These are phyloP conservation scores for Malus orientalis DNA, from an alignment of 306 rosid genomes.

Conservation along the genomic window DNA sequence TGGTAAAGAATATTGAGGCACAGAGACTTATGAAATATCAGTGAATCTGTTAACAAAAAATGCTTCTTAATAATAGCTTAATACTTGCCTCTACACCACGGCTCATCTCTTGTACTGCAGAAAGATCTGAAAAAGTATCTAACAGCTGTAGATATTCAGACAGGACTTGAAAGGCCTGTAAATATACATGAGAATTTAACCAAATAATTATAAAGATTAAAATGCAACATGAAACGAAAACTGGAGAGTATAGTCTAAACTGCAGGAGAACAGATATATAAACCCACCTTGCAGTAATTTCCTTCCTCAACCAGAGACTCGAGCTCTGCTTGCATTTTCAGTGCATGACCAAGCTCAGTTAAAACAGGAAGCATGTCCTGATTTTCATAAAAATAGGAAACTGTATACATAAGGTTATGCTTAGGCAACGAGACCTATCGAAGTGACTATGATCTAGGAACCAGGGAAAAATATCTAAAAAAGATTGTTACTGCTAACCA, in stretches of 20 bases:
- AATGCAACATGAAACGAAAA: conserved; percentile 9
- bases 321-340: conserved; percentile 79
- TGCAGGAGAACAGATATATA: conserved; percentile 20
- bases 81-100: conserved; percentile 79
- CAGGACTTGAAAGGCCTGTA: conserved; percentile 95
- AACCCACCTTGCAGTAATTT: conserved; percentile 82
- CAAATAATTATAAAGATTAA: conserved; percentile 14
- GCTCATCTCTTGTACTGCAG: conserved; percentile 91
- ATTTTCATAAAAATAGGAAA: conserved; percentile 10
- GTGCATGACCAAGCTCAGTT: conserved; percentile 70
- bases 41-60: neutral
- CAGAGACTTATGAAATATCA: neutral
- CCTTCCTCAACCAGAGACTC: conserved; percentile 87
- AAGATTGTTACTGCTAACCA: conserved; percentile 7
- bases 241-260: conserved; percentile 4
- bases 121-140: conserved; percentile 82
- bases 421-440: neutral
- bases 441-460: neutral
- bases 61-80: conserved; percentile 16
- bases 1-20: neutral
- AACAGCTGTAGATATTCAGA: conserved; percentile 91
- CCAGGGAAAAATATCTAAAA: conserved; percentile 6
- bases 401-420: neutral
- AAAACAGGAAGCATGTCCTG: conserved; percentile 87
- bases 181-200: conserved; percentile 12